Conservation (phyloP, 1,284 basidiomycete genomes). For the Boletus sp. region DNA sequence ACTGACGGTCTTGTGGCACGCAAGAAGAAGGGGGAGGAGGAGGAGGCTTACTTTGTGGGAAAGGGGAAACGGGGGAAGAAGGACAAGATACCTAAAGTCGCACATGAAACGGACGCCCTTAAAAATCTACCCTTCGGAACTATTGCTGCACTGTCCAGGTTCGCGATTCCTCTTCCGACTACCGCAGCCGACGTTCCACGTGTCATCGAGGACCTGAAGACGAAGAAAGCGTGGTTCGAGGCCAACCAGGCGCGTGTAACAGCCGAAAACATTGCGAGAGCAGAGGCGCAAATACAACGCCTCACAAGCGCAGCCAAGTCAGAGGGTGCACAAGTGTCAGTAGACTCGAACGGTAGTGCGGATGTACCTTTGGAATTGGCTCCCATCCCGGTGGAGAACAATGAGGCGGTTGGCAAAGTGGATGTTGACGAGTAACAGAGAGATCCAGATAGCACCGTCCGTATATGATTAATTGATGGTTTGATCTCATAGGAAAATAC, state of each 20-base stretch:
- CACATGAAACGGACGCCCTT: constrained; percentile 39
- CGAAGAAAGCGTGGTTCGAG: constrained; percentile 94
- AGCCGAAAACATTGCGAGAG: constrained; percentile 72
- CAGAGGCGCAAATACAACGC: constrained; percentile 74
- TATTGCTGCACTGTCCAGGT: constrained; percentile 79
- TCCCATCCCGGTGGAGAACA: constrained; percentile 38
- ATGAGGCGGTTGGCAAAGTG: constrained; percentile 40
- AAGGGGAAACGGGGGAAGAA: constrained; percentile 77
- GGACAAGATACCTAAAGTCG: constrained; percentile 40
- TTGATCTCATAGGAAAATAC: constrained; percentile 19
- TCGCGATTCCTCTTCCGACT: constrained; percentile 89
- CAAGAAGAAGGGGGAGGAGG: constrained; percentile 90
- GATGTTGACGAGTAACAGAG: constrained; percentile 37
- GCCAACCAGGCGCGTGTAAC: constrained; percentile 69
- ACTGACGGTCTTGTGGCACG: constrained; percentile 72
- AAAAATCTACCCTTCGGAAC: constrained; percentile 72
- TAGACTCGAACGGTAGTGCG: constrained; percentile 42
- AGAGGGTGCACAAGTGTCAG: constrained; percentile 33
- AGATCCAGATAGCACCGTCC: constrained; percentile 13
- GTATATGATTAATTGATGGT: constrained; percentile 16
- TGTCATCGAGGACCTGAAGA: constrained; percentile 86
- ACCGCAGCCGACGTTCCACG: constrained; percentile 77
- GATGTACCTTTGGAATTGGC: constrained; percentile 49
- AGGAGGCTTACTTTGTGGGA: constrained; percentile 80
- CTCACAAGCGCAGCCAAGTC: constrained; percentile 47